Evolutionary conservation across 495 filamentous ascomycete genomes (phyloP).

Genomic region (Neurospora tetraspora): DNA sequence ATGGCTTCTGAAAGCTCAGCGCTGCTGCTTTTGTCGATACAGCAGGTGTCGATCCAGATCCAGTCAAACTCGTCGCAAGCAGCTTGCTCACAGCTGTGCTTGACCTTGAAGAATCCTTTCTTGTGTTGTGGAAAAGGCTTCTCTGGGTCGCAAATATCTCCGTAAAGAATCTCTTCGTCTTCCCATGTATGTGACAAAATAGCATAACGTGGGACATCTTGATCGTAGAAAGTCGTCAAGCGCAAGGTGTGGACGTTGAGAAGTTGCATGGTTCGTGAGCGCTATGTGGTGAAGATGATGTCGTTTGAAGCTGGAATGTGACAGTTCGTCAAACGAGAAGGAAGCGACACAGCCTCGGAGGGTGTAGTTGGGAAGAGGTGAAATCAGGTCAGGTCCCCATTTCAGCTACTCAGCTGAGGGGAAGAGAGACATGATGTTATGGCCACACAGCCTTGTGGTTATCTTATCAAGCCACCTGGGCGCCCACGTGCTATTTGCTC

Average conservation of each 20-base stretch:
- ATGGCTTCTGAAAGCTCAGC: conserved; percentile 19
- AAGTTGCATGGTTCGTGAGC: background rate
- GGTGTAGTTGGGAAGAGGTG: background rate
- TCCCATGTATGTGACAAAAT: conserved; percentile 16
- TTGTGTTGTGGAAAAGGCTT: background rate
- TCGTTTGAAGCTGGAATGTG: no score
- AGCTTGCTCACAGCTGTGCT: conserved; percentile 8
- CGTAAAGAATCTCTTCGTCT: conserved; percentile 8
- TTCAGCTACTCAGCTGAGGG: background rate
- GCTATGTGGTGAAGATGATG: background rate
- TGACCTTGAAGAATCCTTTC: background rate
- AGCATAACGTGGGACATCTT: background rate
- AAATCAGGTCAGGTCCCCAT: background rate
- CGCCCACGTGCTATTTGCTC: background rate
- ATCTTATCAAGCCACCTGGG: background rate
- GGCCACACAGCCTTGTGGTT: background rate
- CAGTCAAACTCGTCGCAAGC: conserved; percentile 5
- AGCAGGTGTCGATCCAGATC: conserved; percentile 20
- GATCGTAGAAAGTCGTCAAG: background rate
- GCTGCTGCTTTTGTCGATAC: conserved; percentile 16
- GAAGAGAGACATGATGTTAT: background rate
- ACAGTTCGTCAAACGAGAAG: background rate
- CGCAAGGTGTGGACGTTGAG: background rate
- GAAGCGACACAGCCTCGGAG: background rate
- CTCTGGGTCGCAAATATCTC: background rate